Percentiles rank a stretch among this genome's conserved stretches.
These are phyloP conservation scores for Cryptosporidium bovis DNA, from an alignment of 169 alveolate genomes.

Conservation along the genomic window DNA sequence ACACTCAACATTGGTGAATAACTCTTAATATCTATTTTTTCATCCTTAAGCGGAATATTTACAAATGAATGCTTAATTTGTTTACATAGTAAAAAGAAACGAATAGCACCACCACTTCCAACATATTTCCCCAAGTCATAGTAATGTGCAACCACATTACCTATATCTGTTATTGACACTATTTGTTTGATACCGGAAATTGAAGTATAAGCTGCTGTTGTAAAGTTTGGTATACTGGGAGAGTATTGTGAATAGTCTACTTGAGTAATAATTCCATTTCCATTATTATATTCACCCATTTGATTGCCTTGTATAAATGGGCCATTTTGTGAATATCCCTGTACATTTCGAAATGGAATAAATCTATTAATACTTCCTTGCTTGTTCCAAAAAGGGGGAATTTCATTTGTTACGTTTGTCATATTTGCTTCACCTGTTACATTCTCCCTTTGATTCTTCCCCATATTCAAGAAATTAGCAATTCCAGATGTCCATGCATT, in stretches of 20 bases:
- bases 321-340: slow-evolving; percentile 18
- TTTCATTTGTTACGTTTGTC: slow-evolving; percentile 1
- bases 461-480: slow-evolving; percentile 61
- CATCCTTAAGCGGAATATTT: slow-evolving; percentile 49
- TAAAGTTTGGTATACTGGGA: slow-evolving; percentile 52
- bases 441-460: slow-evolving; percentile 56
- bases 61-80: slow-evolving; percentile 65
- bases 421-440: slow-evolving; percentile 16
- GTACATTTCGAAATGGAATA: slow-evolving; percentile 26
- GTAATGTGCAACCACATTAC: slow-evolving; percentile 60
- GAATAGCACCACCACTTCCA: slow-evolving; percentile 69
- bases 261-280: slow-evolving; percentile 18
- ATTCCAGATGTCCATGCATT: slow-evolving; percentile 65
- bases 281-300: slow-evolving; percentile 5
- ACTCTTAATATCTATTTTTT: slow-evolving; percentile 12
- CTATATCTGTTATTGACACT: slow-evolving; percentile 63
- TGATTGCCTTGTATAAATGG: background rate
- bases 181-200: slow-evolving; percentile 57
- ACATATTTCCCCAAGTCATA: slow-evolving; percentile 57
- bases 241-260: slow-evolving; percentile 48
- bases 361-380: slow-evolving; percentile 6
- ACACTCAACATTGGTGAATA: slow-evolving; percentile 17
- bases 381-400: background rate
- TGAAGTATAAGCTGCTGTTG: slow-evolving; percentile 67
- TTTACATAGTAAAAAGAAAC: slow-evolving; percentile 60